phyloP scores from a whole-genome alignment of 202 grass and related monocot genomes.

The Carex sylvatica region DNA sequence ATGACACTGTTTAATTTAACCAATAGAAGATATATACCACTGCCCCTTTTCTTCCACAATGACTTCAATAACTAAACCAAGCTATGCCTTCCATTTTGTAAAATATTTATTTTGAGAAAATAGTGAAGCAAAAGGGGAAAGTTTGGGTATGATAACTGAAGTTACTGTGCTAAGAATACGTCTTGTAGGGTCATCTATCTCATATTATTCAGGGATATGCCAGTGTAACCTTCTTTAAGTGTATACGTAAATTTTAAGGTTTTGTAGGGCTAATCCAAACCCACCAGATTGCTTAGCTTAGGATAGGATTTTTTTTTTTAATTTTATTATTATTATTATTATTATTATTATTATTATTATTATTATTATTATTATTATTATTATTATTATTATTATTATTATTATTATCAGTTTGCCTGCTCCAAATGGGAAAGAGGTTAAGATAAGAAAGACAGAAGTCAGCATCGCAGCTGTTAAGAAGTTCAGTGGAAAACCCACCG shows the following conservation, averaged over 20 bases:
- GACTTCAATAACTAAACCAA: neutral
- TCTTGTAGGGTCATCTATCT: neutral
- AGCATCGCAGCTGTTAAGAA: constrained; percentile 67
- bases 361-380: neutral
- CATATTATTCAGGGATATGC: neutral
- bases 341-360: neutral
- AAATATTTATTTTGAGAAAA: neutral
- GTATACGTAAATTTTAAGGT: neutral
- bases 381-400: neutral
- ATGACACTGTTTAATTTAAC: neutral
- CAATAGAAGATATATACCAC: neutral
- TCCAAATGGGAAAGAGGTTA: constrained; percentile 56
- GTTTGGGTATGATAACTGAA: neutral
- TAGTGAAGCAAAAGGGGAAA: neutral
- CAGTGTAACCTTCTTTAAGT: neutral
- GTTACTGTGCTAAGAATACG: neutral
- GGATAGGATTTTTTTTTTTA: neutral
- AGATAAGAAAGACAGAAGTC: constrained; percentile 49
- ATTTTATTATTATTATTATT: neutral
- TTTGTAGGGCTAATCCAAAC: neutral
- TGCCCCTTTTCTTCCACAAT: neutral
- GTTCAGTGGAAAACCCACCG: constrained; percentile 70
- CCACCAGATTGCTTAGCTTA: neutral
- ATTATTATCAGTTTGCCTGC: constrained; percentile 56
- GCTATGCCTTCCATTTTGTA: neutral